phyloP scores from a whole-genome alignment of 805 yeast species.

The Hagleromyces aurorensis region DNA sequence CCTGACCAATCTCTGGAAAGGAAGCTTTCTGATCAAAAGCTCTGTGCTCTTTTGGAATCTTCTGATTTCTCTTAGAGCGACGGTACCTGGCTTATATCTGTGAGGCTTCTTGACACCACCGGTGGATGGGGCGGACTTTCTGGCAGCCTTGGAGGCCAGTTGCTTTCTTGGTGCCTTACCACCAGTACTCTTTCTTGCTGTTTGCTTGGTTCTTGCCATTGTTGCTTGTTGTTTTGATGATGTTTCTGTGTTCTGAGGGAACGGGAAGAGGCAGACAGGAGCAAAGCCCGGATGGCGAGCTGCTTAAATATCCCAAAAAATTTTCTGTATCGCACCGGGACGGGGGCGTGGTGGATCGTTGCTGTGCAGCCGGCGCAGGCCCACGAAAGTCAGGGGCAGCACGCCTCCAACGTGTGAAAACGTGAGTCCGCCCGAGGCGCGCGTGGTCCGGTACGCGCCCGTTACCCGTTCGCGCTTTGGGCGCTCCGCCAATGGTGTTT shows the following conservation, averaged over 20 bases:
- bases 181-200: slow-evolving; percentile 92
- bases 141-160: slow-evolving; percentile 85
- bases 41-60: slow-evolving; percentile 96
- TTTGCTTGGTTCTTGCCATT: slow-evolving; percentile 93
- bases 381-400: too few relatives aligned
- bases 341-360: too few relatives aligned
- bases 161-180: slow-evolving; percentile 96
- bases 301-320: too few relatives aligned
- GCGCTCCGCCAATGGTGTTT: too few relatives aligned
- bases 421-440: too few relatives aligned
- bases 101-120: slow-evolving; percentile 94
- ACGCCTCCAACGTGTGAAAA: too few relatives aligned
- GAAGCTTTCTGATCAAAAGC: slow-evolving; percentile 88
- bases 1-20: slow-evolving; percentile 94
- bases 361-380: too few relatives aligned
- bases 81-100: slow-evolving; percentile 97
- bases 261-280: neutral
- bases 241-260: slow-evolving; percentile 1
- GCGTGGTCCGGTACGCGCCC: too few relatives aligned
- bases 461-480: too few relatives aligned
- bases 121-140: slow-evolving; percentile 86
- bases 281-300: too few relatives aligned
- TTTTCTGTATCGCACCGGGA: too few relatives aligned
- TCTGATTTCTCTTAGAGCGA: slow-evolving; percentile 93
- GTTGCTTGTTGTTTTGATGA: slow-evolving; percentile 7